phyloP scores from a whole-genome alignment of 331 rosid species.

The Acacia pycnantha region DNA sequence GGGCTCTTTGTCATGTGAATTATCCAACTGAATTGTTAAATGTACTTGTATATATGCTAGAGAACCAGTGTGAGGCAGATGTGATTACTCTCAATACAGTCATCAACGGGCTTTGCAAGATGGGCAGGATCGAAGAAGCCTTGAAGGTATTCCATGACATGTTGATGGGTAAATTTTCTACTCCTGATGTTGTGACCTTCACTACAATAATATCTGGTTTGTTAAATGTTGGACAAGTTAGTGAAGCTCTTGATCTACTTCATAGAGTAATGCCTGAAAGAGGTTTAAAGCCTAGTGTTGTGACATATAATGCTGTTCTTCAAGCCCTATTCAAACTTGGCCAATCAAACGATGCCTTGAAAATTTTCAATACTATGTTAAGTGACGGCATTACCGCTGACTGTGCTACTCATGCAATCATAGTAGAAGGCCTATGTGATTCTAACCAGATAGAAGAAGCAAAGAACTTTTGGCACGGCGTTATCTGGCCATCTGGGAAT shows the following conservation, averaged over 20 bases:
- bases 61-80: slow-evolving; percentile 60
- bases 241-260: slow-evolving; percentile 58
- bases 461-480: slow-evolving; percentile 74
- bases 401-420: slow-evolving; percentile 54
- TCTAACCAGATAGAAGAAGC: slow-evolving; percentile 69
- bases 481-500: slow-evolving; percentile 82
- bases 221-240: slow-evolving; percentile 54
- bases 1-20: slow-evolving; percentile 66
- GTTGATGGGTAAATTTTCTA: slow-evolving; percentile 63
- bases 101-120: slow-evolving; percentile 79
- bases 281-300: slow-evolving; percentile 58
- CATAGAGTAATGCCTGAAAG: slow-evolving; percentile 54
- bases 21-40: slow-evolving; percentile 76
- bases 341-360: slow-evolving; percentile 52
- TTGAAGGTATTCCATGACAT: slow-evolving; percentile 66
- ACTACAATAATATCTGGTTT: slow-evolving; percentile 72
- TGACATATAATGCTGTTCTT: slow-evolving; percentile 70
- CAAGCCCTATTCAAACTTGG: slow-evolving; percentile 64
- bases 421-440: slow-evolving; percentile 67
- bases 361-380: slow-evolving; percentile 45
- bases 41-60: slow-evolving; percentile 70
- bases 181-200: slow-evolving; percentile 76
- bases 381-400: slow-evolving; percentile 48
- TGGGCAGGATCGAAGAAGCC: slow-evolving; percentile 78
- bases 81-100: slow-evolving; percentile 75